Evolutionary conservation across 257 asterid genomes (phyloP), one percentile per base, ranked within the genome.

Genomic region (Plantago ovata): DNA sequence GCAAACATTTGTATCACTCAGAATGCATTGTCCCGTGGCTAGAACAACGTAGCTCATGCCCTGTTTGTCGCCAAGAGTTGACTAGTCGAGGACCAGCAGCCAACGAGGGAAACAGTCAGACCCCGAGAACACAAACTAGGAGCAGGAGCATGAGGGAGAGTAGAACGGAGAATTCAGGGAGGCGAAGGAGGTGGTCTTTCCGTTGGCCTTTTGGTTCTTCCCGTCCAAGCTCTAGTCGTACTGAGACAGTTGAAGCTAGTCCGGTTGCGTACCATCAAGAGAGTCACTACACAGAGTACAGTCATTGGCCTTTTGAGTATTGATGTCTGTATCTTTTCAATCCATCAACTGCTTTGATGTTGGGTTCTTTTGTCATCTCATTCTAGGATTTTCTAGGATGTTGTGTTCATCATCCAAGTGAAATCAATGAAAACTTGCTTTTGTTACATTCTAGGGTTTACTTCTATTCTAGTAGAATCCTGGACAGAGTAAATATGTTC

Each of bases 1-100:
- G 97, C 74, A 84, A 86, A 64, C 95, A 89, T 69, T 56, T 86
- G 47, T 89, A 89, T 62, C 97, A 89, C 77, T 65, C 86, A 0
- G 95, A 84, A 40, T 89, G 97, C 60, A 87, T 91, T n/a, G 76
- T 69, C 14, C 98, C 98, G 0, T 91, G 98, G 98, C 73, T 91
- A 47, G 83, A 87, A 33, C 96, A 85, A 23, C 71, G 78, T 15
- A 80, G 77, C 49, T 83, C 96, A 0, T 91, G 98, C 72, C 98
- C 98, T 6, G 95, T 91, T 60, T 91, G 98, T 73, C 79, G 98
- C 3, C 71, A 77, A 56, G 96, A 82, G 79, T 53, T 91, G 22
- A 46, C 63, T 38, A 32, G 70, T 4, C 73, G 66, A 64, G 55
- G 54, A 18, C 48, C 59, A 13, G 48, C 59, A 13, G 48, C 57